Evolutionary conservation across 225 moss, liverwort and hornwort genomes (phyloP).

Genomic region (Pseudoscleropodium purum): DNA sequence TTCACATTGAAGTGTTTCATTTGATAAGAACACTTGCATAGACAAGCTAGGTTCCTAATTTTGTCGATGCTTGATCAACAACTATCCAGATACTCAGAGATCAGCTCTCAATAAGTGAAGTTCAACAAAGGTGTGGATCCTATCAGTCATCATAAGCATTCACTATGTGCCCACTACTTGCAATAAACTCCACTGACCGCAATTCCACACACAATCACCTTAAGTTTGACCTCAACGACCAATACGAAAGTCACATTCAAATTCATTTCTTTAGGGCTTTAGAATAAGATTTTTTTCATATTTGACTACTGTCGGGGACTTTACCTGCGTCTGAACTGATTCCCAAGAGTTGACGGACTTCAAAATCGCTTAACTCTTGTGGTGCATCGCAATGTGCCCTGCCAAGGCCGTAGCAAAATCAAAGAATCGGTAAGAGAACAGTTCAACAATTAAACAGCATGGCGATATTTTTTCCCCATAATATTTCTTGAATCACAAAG

Average conservation of each 20-base stretch:
- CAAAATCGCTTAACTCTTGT: slow-evolving; percentile 71
- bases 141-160: not conserved
- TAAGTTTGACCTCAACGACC: not conserved
- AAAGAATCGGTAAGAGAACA: not conserved
- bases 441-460: not conserved
- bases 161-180: not conserved
- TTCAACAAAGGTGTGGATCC: not conserved
- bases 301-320: not conserved
- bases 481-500: not conserved
- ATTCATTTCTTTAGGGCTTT: not conserved
- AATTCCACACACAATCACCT: not conserved
- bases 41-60: not conserved
- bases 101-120: not conserved
- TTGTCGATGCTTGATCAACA: not conserved
- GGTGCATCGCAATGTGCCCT: slow-evolving; percentile 78
- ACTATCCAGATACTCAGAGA: not conserved
- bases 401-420: slow-evolving; percentile 1
- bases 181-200: not conserved
- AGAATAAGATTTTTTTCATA: not conserved
- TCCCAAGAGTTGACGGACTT: slow-evolving; percentile 72
- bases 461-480: not conserved
- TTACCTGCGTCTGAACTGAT: slow-evolving; percentile 64
- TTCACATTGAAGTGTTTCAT: not conserved
- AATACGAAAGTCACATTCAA: no score
- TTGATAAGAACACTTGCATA: not conserved